Evolutionary conservation across 441 rosid genomes (phyloP).

Genomic region (Pelargonium cotyledonis): DNA sequence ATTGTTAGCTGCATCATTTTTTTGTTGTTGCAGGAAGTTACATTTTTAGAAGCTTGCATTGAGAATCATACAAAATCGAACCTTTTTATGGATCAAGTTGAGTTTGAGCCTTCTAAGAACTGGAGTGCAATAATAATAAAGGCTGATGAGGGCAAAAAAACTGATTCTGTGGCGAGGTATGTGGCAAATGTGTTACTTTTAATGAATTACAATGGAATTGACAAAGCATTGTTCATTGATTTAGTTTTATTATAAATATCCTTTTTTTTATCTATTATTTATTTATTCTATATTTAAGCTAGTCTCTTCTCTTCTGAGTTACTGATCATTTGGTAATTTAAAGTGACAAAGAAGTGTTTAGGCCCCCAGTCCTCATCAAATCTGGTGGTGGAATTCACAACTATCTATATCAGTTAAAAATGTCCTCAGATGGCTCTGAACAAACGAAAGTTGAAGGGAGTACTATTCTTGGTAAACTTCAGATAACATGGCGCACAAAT

Average conservation of each 20-base stretch:
- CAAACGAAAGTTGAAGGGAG: conserved; percentile 52
- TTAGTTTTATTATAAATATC: background rate
- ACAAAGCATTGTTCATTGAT: background rate
- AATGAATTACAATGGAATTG: background rate
- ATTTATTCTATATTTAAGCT: conserved; percentile 3
- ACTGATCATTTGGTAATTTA: conserved; percentile 11
- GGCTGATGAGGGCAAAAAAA: conserved; percentile 32
- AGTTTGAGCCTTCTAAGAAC: conserved; percentile 84
- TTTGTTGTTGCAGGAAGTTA: conserved; percentile 60
- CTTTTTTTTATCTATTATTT: background rate
- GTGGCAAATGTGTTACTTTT: conserved; percentile 11
- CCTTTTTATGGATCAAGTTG: conserved; percentile 97
- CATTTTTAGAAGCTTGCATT: conserved; percentile 88
- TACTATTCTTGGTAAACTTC: conserved; percentile 88
- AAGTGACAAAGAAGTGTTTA: conserved; percentile 53
- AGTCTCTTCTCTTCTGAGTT: conserved; percentile 9
- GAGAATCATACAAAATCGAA: conserved; percentile 90
- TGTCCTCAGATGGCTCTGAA: conserved; percentile 37
- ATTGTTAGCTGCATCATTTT: conserved; percentile 20
- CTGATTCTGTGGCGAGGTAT: conserved; percentile 40
- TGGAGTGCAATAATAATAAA: conserved; percentile 67
- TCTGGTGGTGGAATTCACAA: conserved; percentile 87
- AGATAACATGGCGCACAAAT: conserved; percentile 94
- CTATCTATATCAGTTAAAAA: conserved; percentile 66
- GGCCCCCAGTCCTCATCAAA: conserved; percentile 70